Evolutionary conservation across 345 rosid genomes (phyloP), one percentile per base, ranked within the genome.

Genomic region (Corchorus capsularis): DNA sequence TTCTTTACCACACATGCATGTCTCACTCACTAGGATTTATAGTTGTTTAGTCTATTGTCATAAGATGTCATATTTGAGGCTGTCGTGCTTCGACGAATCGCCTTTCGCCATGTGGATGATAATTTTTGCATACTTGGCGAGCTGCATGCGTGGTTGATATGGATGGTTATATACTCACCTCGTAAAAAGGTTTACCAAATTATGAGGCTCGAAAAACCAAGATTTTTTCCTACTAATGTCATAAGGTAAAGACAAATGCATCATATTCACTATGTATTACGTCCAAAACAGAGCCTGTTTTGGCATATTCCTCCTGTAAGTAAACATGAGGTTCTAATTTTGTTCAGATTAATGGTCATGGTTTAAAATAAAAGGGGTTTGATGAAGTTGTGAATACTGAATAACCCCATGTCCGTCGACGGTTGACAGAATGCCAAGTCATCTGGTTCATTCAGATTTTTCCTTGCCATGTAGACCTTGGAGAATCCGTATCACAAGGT

Each of bases 31-130:
- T 75, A 39, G 63, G 43, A 79, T 85, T 88, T 92, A 89, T 92
- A 87, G 69, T 77, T 71, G 82, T 27, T 20, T 3, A 9, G 9
- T 49, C 57, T 63, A 53, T 57, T 69, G 69, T 81, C 85, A 49
- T 59, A 12, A 83, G 96, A 95, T 92, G 86, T 87, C 87, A 79
- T 79, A 75, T 87, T 89, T 92, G 92, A 88, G 99, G 99, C 84
- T 88, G 86, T 82, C 57, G 78, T 84, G 83, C 4, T 45, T 76
- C 79, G 39, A 65, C 91, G 83, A 92, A 89, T 85, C 0, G 39
- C 46, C 16, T 17, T 19, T 19, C 0, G 88, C 86, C 97, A 89
- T 68, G 86, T 95, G 93, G 89, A 85, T 72, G 90, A 82, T 89
- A 84, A 89, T 78, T 84, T 39, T 82, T 77, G 82, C 72, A 72